These are phyloP conservation scores for Didymella sp. DNA, from an alignment of 2,329 filamentous ascomycete species.

Conservation along the genomic window DNA sequence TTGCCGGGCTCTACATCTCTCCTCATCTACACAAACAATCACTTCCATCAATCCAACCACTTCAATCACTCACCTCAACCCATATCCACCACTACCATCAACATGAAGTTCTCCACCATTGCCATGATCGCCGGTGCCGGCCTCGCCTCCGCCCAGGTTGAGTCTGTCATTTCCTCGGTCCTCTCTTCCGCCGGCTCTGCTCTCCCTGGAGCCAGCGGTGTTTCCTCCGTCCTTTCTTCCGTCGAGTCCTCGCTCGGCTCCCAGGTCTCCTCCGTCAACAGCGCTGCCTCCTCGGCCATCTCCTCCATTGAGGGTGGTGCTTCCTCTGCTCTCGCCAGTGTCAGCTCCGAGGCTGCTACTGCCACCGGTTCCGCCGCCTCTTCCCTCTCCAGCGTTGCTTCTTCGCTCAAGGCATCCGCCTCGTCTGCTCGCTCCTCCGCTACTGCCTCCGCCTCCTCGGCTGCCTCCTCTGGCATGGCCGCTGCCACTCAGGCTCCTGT, in stretches of 20 bases:
- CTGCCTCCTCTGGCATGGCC: conserved; percentile 26
- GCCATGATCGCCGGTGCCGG: conserved; percentile 41
- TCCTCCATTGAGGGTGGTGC: conserved; percentile 25
- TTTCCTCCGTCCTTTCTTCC: conserved; percentile 10
- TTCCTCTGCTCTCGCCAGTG: conserved; percentile 26
- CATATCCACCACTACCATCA: conserved; percentile 23
- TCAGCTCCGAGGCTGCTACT: conserved; percentile 21
- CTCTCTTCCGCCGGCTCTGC: conserved; percentile 24
- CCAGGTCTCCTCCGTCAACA: conserved; percentile 17
- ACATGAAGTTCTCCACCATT: conserved; percentile 48
- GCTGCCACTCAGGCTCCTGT: conserved; percentile 37
- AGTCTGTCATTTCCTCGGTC: conserved; percentile 36
- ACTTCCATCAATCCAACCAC: conserved; percentile 16
- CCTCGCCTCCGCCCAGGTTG: conserved; percentile 40
- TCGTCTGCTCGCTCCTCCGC: conserved; percentile 4
- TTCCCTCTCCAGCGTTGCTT: conserved; percentile 6
- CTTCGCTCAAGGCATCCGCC: conserved; percentile 11
- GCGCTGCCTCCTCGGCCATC: conserved; percentile 17
- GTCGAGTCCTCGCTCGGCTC: conserved; percentile 19
- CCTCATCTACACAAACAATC: conserved; percentile 23
- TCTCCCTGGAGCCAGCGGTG: conserved; percentile 19
- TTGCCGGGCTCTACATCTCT: conserved; percentile 22
- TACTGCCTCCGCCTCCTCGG: conserved; percentile 17
- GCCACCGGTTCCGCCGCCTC: conserved; percentile 17
- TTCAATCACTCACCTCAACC: conserved; percentile 13